These are phyloP conservation scores for Apiospora arundinis DNA, from an alignment of 2,329 filamentous ascomycete species.

Conservation along the genomic window DNA sequence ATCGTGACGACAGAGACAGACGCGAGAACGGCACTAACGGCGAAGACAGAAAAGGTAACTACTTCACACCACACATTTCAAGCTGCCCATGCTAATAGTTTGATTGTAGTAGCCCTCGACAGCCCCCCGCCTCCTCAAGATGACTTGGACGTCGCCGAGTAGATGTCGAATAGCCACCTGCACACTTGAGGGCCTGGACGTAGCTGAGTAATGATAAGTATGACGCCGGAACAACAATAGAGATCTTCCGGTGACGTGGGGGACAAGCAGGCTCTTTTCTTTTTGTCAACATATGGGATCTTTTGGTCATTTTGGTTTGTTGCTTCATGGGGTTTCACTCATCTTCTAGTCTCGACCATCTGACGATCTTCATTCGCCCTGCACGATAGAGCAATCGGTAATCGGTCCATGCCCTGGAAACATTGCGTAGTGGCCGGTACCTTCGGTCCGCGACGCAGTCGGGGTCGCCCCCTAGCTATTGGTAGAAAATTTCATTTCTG, in stretches of 20 bases:
- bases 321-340: slow-evolving; percentile 35
- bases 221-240: slow-evolving; percentile 26
- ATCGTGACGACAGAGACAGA: slow-evolving; percentile 75
- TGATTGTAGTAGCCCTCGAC: slow-evolving; percentile 60
- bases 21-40: slow-evolving; percentile 82
- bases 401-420: not conserved
- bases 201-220: slow-evolving; percentile 43
- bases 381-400: slow-evolving; percentile 5
- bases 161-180: not conserved
- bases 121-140: slow-evolving; percentile 86
- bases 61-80: not conserved
- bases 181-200: not conserved
- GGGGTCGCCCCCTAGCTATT: not conserved
- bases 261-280: slow-evolving; percentile 23
- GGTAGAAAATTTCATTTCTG: slow-evolving; percentile 5
- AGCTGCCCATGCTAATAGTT: slow-evolving; percentile 27
- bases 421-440: not conserved
- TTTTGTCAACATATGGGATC: slow-evolving; percentile 30
- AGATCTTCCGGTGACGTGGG: not conserved
- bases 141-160: slow-evolving; percentile 92
- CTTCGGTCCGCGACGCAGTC: not conserved
- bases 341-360: slow-evolving; percentile 38
- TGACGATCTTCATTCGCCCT: not conserved
- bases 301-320: slow-evolving; percentile 27
- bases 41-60: slow-evolving; percentile 87